Evolutionary conservation across 441 rosid species (phyloP).

Genomic region (Erodium moschatum): DNA sequence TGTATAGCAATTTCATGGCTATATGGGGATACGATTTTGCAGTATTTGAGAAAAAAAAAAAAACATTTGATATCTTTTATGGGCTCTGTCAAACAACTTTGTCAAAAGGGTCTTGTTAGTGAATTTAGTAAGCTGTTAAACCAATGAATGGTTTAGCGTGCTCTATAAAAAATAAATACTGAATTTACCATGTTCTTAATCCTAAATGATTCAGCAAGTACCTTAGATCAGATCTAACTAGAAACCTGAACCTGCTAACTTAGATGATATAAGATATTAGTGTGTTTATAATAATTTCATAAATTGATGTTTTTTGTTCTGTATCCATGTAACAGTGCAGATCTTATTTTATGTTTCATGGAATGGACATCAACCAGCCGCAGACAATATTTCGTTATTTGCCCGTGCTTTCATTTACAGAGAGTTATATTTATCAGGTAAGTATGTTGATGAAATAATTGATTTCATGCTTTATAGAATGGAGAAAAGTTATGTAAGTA

Average conservation of each 20-base stretch:
- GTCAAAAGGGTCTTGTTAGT: neutral
- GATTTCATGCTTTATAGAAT: neutral
- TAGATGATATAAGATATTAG: neutral
- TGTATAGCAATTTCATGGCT: neutral
- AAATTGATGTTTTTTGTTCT: neutral
- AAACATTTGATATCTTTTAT: neutral
- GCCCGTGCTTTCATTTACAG: constrained; percentile 64
- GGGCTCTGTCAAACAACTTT: neutral
- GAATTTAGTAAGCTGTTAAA: neutral
- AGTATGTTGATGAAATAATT: constrained; percentile 10
- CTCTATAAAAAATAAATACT: neutral
- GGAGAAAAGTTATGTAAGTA: neutral
- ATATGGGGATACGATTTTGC: neutral
- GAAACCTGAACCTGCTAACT: neutral
- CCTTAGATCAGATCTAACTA: neutral
- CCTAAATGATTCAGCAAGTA: neutral
- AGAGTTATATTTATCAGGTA: constrained; percentile 86
- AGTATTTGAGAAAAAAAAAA: neutral
- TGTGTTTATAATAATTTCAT: neutral
- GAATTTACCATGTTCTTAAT: neutral
- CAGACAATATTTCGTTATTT: constrained; percentile 51
- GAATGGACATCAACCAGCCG: constrained; percentile 48
- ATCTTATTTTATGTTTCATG: constrained; percentile 89
- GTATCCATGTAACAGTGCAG: constrained; percentile 49
- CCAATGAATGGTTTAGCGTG: neutral